Conservation (phyloP, 1,284 basidiomycete species). For the Serendipita sp. region DNA sequence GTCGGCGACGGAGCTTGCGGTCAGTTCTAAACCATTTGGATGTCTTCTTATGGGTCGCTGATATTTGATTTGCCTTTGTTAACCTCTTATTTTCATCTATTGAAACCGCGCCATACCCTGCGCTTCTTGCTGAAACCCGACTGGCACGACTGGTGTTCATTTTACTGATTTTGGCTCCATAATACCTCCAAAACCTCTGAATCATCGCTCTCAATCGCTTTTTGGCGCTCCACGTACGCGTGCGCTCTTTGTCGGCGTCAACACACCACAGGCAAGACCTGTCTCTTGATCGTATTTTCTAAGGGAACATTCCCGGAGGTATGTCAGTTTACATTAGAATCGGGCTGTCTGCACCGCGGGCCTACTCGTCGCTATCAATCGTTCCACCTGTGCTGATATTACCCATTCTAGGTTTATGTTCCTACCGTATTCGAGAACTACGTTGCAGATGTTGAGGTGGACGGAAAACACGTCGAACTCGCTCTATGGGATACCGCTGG, state of each 20-base stretch:
- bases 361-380: not conserved
- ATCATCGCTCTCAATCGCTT: not conserved
- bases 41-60: not conserved
- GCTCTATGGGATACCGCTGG: constrained; percentile 94
- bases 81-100: not conserved
- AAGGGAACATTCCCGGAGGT: constrained; percentile 93
- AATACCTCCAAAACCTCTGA: not conserved
- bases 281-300: constrained; percentile 72
- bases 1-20: constrained; percentile 75
- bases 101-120: not conserved
- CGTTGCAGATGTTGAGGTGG: constrained; percentile 80
- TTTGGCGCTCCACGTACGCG: not conserved
- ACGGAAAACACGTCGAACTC: constrained; percentile 83
- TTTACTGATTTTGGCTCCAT: not conserved
- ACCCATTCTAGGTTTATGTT: constrained; percentile 57
- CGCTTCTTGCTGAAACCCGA: not conserved
- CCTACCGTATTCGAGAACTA: constrained; percentile 90
- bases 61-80: not conserved
- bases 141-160: not conserved
- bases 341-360: not conserved
- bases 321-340: constrained; percentile 16
- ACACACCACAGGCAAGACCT: constrained; percentile 36
- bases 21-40: constrained; percentile 31
- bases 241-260: not conserved
- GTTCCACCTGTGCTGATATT: not conserved